Base-by-base conservation (phyloP, 1,139 yeast genomes). In the Kazachstania sp. region DNA sequence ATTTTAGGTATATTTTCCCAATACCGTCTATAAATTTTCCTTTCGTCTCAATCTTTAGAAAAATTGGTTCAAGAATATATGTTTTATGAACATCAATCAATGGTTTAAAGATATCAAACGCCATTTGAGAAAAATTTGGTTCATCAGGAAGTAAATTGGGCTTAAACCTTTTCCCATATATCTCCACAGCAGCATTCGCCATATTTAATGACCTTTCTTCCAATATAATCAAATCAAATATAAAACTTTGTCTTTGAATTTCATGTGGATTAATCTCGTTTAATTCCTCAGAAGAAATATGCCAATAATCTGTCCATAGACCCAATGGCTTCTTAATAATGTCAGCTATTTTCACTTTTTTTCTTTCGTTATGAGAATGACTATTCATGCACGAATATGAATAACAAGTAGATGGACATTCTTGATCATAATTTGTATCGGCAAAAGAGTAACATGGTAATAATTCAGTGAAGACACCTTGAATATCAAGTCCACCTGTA, bases 231-330 rank as follows among this genome's bases (percentile, higher is more conserved):
- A 86, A 67, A 60, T 87, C 95, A 64, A 84, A 90, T 5, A 86
- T 76, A 44, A 82, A 79, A 45, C 86, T 83, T 61, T 87, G 95
- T 37, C 82, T 73, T 58, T 79, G 80, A 11, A 83, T 71, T 45
- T 79, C 77, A 11, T 68, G 68, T 29, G 76, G 77, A 49, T 78
- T 83, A 13, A 81, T 69, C 36, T 72, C 76, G 12, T 72, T 67
- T 34, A 84, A 60, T 44, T 79, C 83, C 18, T 76, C 80, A 3
- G 77, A 75, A 0, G 81, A 71, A 28, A 85, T 57, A 46, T 78
- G 74, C 90, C 94, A 86, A 59, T 80, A 86, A 12, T 80, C 74
- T 0, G 85, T 81, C 95, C 95, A 86, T 56, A 83, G 83, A 4
- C 70, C 71, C 8, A 65, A 52, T 39, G 63, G 52, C 46, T 60